Evolutionary conservation across 768 basidiomycete genomes (phyloP), one percentile per base, ranked within the genome.

Genomic region (Tulasnella sp.): DNA sequence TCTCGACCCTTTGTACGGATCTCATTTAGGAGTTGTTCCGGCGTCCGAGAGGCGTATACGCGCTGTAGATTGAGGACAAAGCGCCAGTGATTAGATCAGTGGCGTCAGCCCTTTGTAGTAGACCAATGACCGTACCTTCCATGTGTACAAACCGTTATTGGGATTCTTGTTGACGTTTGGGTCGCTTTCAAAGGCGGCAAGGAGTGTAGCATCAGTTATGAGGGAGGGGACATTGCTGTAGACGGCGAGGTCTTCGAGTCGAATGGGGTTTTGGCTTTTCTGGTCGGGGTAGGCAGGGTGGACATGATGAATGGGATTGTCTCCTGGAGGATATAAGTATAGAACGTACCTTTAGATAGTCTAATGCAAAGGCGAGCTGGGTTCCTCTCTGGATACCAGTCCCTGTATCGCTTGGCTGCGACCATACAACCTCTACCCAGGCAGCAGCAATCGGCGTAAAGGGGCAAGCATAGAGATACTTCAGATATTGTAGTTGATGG

Each of bases 321-420:
- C n/a, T n/a, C n/a, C n/a, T n/a, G n/a, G n/a, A n/a, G n/a, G n/a
- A n/a, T 31, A 4, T 35, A 46, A 59, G 45, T 35, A 23, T 32
- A 11, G 40, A 40, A 65, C 69, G 57, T 64, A 85, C 86, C 74
- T 86, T 92, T 59, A 93, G 77, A 68, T 83, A 77, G 62, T 81
- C 81, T 23, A 93, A 81, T 5, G 84, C 84, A 65, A 88, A 89
- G 2, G 90, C 81, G 29, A 93, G 75, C 68, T 91, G 88, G 0
- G 90, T 93, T 63, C 88, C 88, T 59, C 86, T 74, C 72, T 93
- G 86, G 51, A 71, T 76, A 8, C 87, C 87, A 14, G 81, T 79
- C 4, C 85, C 85, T 1, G 84, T 87, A 65, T 90, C 82, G n/a
- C 83, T 82, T 14, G 90, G 87, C 67, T 92, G 89, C 11, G 89